Conservation (phyloP, 495 filamentous ascomycete species). For the Hypoxylon lienhwacheense region DNA sequence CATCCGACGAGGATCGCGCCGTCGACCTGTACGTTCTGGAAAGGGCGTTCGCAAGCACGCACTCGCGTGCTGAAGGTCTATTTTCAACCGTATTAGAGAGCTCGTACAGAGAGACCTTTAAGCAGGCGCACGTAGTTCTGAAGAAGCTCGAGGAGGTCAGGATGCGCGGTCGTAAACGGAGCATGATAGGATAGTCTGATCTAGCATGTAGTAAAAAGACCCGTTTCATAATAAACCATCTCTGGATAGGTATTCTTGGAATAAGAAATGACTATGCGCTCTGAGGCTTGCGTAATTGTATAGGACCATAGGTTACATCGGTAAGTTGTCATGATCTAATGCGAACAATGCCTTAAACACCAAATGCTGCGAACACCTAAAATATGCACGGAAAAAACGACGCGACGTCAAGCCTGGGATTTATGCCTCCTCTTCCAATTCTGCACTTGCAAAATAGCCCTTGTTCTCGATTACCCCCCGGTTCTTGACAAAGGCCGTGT, state of each 20-base stretch:
- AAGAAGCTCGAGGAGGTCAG: slow-evolving; percentile 89
- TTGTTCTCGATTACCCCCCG: slow-evolving; percentile 98
- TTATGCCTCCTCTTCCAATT: slow-evolving; percentile 50
- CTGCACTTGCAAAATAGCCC: slow-evolving; percentile 88
- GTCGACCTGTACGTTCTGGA: slow-evolving; percentile 98
- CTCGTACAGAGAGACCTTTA: slow-evolving; percentile 51
- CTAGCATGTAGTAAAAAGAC: no score
- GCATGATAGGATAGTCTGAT: slow-evolving; percentile 92
- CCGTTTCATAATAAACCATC: no score
- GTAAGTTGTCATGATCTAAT: slow-evolving; percentile 31
- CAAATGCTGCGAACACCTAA: slow-evolving; percentile 14
- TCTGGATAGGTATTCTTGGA: no score
- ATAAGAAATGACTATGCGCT: slow-evolving; percentile 8
- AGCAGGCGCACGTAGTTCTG: slow-evolving; percentile 53
- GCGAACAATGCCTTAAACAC: slow-evolving; percentile 13
- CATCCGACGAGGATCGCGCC: slow-evolving; percentile 89
- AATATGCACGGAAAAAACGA: slow-evolving; percentile 12
- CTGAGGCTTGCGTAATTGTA: slow-evolving; percentile 9
- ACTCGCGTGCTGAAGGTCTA: slow-evolving; percentile 79
- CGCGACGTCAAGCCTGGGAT: background rate
- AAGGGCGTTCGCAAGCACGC: slow-evolving; percentile 92
- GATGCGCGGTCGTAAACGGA: slow-evolving; percentile 94
- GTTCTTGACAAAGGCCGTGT: slow-evolving; percentile 95
- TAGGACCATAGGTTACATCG: no score
- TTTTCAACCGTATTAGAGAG: slow-evolving; percentile 65